Evolutionary conservation across 495 filamentous ascomycete genomes (phyloP).

Genomic region (Aspergillus funiculosus): DNA sequence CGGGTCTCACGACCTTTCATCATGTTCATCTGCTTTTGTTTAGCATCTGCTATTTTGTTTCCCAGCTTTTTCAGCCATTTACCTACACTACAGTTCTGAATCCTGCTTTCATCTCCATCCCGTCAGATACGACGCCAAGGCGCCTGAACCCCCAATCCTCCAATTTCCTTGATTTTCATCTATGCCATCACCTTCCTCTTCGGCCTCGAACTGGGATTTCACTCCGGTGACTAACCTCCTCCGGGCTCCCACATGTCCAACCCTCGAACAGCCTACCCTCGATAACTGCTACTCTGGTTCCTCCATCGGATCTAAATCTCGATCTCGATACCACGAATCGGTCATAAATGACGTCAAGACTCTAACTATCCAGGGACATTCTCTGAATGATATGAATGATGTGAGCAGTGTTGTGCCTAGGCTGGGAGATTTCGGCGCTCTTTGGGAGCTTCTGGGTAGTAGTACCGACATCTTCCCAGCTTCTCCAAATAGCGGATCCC

Average conservation of each 20-base stretch:
- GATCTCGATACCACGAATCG: constrained; percentile 3
- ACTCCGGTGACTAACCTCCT: constrained; percentile 45
- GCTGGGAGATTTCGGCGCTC: constrained; percentile 36
- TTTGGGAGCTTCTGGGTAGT: constrained; percentile 32
- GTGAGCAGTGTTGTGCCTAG: constrained; percentile 13
- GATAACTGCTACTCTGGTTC: constrained; percentile 12
- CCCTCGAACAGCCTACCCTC: constrained; percentile 11
- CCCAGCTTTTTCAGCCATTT: background rate
- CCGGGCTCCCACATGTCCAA: constrained; percentile 30
- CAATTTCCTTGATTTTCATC: constrained; percentile 5
- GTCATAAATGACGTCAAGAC: constrained; percentile 8
- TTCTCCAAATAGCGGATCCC: background rate
- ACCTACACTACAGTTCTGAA: constrained; percentile 2
- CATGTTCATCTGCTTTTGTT: constrained; percentile 19
- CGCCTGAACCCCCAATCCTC: background rate
- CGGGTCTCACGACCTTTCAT: constrained; percentile 14
- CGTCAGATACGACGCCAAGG: background rate
- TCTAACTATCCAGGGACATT: background rate
- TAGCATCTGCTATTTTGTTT: background rate
- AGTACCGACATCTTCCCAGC: too few relatives aligned
- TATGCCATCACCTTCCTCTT: constrained; percentile 24
- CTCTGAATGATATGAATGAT: background rate
- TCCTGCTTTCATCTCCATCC: constrained; percentile 3
- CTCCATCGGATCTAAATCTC: too few relatives aligned
- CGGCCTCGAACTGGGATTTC: constrained; percentile 43